Evolutionary conservation across 345 rosid genomes (phyloP), one percentile per base, ranked within the genome.

Genomic region (Syzygium aqueum): DNA sequence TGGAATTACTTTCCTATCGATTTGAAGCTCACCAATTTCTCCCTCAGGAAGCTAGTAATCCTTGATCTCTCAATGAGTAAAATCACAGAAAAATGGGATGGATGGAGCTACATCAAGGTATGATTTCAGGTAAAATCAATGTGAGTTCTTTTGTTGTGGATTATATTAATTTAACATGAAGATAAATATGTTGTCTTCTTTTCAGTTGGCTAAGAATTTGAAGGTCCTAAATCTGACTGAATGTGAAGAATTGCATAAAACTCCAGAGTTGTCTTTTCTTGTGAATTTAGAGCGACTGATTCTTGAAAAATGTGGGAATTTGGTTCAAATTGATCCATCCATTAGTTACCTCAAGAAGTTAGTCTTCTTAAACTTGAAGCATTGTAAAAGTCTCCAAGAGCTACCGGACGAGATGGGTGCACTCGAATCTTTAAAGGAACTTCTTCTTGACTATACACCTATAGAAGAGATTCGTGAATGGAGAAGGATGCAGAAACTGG

Each of bases 1-100:
- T 27, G 67, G 67, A 27, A 27, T 27, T 1, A 11, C 8, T 12
- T 5, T 5, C 3, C 16, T 11, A 0, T 3, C 1, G 0, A 0
- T 13, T 0, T 61, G 3, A 12, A 61, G 6, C 3, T 61, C 16
- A 5, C 17, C 1, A 6, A 12, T 61, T 12, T 61, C 6, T 27
- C 67, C 30, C 1, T 27, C 17, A 61, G 16, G 8, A 61, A n/a
- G 30, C 33, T 61, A 12, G 67, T 61, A 61, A 61, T 61, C 30
- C 67, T 61, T 5, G 67, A 61, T 61, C 6, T 61, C 33, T 61
- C 8, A 12, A 61, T 14, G 2, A 61, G 67, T 5, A 13, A 5
- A 12, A 27, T 61, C 17, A 2, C 2, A 0, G 17, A 3, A 27
- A 3, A 3, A 61, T 27, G 67, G 67, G 2, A 61, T 27, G 33